These are phyloP conservation scores for Bolboschoenus planiculmis DNA, from an alignment of 176 grass and related monocot genomes.

Conservation along the genomic window DNA sequence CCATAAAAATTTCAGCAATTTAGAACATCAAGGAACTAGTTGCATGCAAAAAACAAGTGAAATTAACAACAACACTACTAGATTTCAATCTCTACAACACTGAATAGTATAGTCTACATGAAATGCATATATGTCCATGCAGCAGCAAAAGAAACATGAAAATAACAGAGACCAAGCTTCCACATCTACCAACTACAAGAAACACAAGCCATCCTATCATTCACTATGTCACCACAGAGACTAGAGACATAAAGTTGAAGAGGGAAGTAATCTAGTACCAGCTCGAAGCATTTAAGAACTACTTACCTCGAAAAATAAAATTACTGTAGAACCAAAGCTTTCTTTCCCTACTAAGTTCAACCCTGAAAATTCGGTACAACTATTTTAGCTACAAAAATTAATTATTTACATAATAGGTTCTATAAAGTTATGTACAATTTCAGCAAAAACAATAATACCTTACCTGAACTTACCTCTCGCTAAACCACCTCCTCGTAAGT, in stretches of 20 bases:
- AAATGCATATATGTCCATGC: constrained; percentile 4
- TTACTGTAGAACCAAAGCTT: constrained; percentile 22
- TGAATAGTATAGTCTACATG: constrained; percentile 15
- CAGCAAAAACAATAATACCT: constrained; percentile 14
- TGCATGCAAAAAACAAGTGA: neutral
- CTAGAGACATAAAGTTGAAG: neutral
- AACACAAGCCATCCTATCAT: neutral
- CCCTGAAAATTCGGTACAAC: constrained; percentile 24
- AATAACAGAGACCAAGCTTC: neutral
- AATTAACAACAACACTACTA: neutral
- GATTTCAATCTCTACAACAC: constrained; percentile 10
- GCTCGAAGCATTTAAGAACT: neutral
- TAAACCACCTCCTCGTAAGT: neutral
- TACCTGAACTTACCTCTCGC: constrained; percentile 24
- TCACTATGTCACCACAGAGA: neutral
- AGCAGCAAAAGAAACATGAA: neutral
- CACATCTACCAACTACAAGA: neutral
- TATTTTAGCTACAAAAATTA: constrained; percentile 23
- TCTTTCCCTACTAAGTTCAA: constrained; percentile 32
- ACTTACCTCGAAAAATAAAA: constrained; percentile 23
- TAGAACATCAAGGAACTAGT: neutral
- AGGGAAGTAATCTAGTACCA: constrained; percentile 1
- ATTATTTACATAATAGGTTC: neutral
- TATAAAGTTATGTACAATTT: constrained; percentile 2
- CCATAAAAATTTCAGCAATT: neutral